Conservation (phyloP, 2,329 filamentous ascomycete genomes). For the Exophiala sp. region DNA sequence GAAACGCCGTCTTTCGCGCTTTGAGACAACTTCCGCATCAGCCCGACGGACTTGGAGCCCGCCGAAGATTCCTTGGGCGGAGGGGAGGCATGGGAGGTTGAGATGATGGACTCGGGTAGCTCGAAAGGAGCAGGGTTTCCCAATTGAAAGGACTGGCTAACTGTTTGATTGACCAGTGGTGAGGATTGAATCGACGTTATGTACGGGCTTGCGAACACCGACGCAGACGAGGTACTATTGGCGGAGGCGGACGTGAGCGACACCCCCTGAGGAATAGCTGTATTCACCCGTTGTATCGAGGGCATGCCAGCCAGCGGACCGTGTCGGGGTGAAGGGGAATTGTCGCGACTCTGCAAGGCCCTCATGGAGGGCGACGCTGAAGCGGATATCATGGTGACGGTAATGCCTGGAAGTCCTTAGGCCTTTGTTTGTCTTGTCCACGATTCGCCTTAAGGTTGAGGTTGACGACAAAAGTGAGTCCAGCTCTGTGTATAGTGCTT, state of each 20-base stretch:
- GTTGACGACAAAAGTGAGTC: conserved; percentile 20
- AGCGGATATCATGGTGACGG: conserved; percentile 15
- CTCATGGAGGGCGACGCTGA: conserved; percentile 14
- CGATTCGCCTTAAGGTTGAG: conserved; percentile 6
- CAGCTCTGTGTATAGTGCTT: conserved; percentile 24
- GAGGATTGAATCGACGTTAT: conserved; percentile 27
- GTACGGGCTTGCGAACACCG: conserved; percentile 25
- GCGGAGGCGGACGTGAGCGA: conserved; percentile 24
- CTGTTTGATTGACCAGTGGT: conserved; percentile 20
- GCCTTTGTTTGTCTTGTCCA: background rate
- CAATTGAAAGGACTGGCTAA: conserved; percentile 33
- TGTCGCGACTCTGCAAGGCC: conserved; percentile 19
- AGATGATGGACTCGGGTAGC: conserved; percentile 65
- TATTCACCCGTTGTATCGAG: conserved; percentile 24
- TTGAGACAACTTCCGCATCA: conserved; percentile 82
- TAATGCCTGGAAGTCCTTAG: background rate
- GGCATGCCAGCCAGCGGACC: conserved; percentile 20
- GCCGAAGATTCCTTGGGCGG: conserved; percentile 13
- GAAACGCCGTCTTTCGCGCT: conserved; percentile 56
- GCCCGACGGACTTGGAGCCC: conserved; percentile 51
- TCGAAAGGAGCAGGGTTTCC: conserved; percentile 53
- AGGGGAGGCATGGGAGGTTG: conserved; percentile 36
- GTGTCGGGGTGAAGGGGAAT: conserved; percentile 17
- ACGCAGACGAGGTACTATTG: conserved; percentile 23
- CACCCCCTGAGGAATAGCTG: conserved; percentile 10